Evolutionary conservation across 2,329 filamentous ascomycete genomes (phyloP).

Genomic region (Purpureocillium takamizusanense): DNA sequence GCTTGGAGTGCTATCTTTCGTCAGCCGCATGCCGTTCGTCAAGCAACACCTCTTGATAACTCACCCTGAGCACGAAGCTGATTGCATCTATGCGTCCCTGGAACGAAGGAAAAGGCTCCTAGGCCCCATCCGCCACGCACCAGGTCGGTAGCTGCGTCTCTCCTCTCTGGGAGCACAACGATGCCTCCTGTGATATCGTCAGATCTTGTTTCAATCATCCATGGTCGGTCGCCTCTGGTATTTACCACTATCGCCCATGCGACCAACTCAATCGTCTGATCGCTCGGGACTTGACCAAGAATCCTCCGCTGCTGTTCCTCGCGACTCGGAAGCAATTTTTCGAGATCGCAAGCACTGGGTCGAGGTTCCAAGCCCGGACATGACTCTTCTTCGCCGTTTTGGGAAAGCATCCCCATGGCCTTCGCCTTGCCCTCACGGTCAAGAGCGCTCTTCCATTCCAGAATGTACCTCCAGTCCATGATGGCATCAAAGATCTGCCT

Average conservation of each 20-base stretch:
- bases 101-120: constrained; percentile 17
- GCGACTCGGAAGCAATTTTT: constrained; percentile 5
- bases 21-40: not conserved
- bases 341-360: not conserved
- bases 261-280: constrained; percentile 13
- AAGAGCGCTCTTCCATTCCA: constrained; percentile 13
- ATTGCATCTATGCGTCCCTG: constrained; percentile 15
- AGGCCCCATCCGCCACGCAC: constrained; percentile 17
- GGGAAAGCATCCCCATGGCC: constrained; percentile 3
- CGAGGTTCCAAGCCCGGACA: too few species aligned
- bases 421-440: constrained; percentile 3
- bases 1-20: constrained; percentile 12
- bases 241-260: constrained; percentile 15
- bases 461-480: constrained; percentile 12
- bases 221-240: not conserved
- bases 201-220: not conserved
- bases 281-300: constrained; percentile 10
- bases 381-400: too few species aligned
- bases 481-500: constrained; percentile 13
- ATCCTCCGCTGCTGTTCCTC: constrained; percentile 13
- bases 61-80: constrained; percentile 12
- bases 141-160: constrained; percentile 12
- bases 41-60: not conserved
- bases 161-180: constrained; percentile 17
- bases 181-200: constrained; percentile 6